These are phyloP conservation scores for Pythium insidiosum DNA, from an alignment of 352 stramenopile genomes.

Conservation along the genomic window DNA sequence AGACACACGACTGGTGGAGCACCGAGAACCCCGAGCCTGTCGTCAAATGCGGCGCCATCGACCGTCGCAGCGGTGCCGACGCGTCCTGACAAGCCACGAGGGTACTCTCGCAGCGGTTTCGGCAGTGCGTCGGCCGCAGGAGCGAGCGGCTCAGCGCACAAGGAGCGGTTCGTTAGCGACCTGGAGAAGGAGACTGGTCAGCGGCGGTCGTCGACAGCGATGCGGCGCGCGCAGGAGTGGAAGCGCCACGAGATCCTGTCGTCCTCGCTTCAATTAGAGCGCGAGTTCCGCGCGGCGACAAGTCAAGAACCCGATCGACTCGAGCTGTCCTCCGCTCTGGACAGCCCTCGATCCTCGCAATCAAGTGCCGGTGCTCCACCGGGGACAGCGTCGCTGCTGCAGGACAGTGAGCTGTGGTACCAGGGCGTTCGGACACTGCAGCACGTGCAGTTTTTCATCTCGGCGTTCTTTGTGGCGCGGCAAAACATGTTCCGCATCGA, in stretches of 20 bases:
- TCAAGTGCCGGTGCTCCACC: conserved; percentile 9
- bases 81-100: conserved; percentile 42
- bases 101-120: neutral
- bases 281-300: conserved; percentile 27
- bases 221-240: conserved; percentile 27
- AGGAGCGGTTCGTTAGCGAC: conserved; percentile 70
- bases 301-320: neutral
- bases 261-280: conserved; percentile 32
- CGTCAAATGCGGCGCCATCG: neutral
- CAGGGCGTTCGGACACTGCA: conserved; percentile 56
- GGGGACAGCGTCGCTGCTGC: conserved; percentile 9
- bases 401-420: conserved; percentile 61
- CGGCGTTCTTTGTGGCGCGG: conserved; percentile 53
- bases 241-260: conserved; percentile 22
- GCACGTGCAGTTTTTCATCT: conserved; percentile 65
- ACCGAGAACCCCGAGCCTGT: neutral
- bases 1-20: no score
- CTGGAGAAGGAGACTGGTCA: conserved; percentile 62
- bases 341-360: no score
- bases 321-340: conserved; percentile 8
- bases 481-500: conserved; percentile 64
- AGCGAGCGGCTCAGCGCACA: conserved; percentile 36
- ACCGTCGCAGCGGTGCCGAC: conserved; percentile 20
- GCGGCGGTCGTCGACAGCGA: conserved; percentile 16
- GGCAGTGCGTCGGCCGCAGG: neutral